phyloP scores from a whole-genome alignment of 257 asterid species.

The Solanum pennellii region DNA sequence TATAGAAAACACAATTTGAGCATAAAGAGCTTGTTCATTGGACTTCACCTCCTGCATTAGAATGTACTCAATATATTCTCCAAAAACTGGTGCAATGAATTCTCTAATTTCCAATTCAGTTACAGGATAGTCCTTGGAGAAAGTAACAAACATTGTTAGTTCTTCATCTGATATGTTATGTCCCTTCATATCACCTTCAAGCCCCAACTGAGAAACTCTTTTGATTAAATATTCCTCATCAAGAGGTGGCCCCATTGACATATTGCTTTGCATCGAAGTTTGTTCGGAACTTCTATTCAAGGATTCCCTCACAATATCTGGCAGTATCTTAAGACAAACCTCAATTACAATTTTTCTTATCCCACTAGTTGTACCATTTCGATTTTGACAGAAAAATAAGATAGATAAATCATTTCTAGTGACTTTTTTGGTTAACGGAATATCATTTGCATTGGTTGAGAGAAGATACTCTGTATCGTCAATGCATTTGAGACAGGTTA shows the following conservation, averaged over 20 bases:
- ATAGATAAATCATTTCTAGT: conserved; percentile 16
- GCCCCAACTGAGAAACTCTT: conserved; percentile 6
- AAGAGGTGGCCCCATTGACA: not conserved
- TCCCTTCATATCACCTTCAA: not conserved
- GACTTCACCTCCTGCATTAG: not conserved
- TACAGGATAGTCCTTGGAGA: conserved; percentile 56
- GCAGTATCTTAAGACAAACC: conserved; percentile 22
- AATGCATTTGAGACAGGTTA: conserved; percentile 26
- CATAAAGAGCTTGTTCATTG: too few species aligned
- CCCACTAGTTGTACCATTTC: not conserved
- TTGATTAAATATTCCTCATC: not conserved
- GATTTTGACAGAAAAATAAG: conserved; percentile 15
- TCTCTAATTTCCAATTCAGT: conserved; percentile 31
- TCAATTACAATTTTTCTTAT: conserved; percentile 8
- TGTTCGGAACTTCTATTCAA: conserved; percentile 3
- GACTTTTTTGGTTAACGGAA: conserved; percentile 30
- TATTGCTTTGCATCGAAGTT: not conserved
- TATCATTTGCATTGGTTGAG: conserved; percentile 7
- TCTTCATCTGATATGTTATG: conserved; percentile 9
- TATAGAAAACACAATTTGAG: too few species aligned
- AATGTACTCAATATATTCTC: conserved; percentile 41
- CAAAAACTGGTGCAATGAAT: conserved; percentile 26
- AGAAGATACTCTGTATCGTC: not conserved
- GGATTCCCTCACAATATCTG: conserved; percentile 33
- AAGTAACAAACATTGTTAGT: conserved; percentile 55